Evolutionary conservation across 2,329 filamentous ascomycete genomes (phyloP).

Genomic region (Botryotinia narcissicola): DNA sequence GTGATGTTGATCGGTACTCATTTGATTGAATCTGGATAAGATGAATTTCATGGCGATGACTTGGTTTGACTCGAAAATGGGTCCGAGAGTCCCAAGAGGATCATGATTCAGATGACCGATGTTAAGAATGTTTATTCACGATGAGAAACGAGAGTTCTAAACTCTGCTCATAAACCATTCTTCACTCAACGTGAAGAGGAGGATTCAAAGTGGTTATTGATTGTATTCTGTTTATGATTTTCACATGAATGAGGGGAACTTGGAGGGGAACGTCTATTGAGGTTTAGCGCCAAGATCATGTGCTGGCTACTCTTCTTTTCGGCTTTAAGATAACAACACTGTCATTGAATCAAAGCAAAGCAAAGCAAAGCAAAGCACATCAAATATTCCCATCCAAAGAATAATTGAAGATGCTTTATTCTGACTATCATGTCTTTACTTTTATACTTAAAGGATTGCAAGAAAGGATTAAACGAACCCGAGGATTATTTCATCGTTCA

Average conservation of each 20-base stretch:
- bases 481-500: neutral
- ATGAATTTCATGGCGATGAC: neutral
- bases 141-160: neutral
- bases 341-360: neutral
- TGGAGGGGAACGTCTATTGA: neutral
- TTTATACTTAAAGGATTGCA: neutral
- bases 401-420: neutral
- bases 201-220: neutral
- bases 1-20: neutral
- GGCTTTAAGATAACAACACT: neutral
- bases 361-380: neutral
- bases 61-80: neutral
- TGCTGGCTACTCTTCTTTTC: neutral
- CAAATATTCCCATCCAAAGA: neutral
- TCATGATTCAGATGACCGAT: neutral
- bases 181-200: neutral
- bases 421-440: neutral
- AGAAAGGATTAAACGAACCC: neutral
- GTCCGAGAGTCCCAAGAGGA: neutral
- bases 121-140: neutral
- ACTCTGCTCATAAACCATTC: neutral
- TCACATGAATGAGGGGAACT: neutral
- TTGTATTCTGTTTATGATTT: neutral
- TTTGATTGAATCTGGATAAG: neutral
- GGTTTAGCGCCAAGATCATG: slow-evolving; percentile 2